A percentile compares a stretch with the other conserved stretches of the same genome.
These are phyloP conservation scores for Penicillium sp. DNA, from an alignment of 2,329 filamentous ascomycete species.

Conservation along the genomic window DNA sequence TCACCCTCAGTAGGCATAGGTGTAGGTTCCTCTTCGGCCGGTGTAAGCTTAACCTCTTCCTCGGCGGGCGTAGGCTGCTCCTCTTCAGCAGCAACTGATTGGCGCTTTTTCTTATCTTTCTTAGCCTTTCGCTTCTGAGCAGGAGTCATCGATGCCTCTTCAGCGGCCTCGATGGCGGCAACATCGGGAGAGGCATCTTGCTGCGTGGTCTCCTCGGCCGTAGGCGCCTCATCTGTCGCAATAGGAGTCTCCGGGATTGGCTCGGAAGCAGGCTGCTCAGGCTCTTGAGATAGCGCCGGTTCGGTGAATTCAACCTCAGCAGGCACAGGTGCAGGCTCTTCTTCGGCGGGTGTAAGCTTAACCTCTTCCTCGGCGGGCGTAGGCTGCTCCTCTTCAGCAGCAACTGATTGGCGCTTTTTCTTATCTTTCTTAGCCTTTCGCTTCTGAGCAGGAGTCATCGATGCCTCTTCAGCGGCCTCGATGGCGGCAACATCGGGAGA, in stretches of 20 bases:
- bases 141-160: conserved; percentile 14
- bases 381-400: neutral
- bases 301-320: neutral
- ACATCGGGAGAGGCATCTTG: neutral
- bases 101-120: conserved; percentile 25
- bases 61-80: neutral
- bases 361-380: neutral
- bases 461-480: conserved; percentile 4
- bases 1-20: neutral
- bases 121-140: conserved; percentile 20
- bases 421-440: conserved; percentile 22
- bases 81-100: conserved; percentile 7
- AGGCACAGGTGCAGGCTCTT: neutral
- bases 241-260: neutral
- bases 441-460: conserved; percentile 19
- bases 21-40: neutral
- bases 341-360: neutral
- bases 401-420: conserved; percentile 20
- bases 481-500: neutral
- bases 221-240: neutral
- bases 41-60: too few relatives aligned
- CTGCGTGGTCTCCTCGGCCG: neutral
- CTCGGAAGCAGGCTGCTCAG: too few relatives aligned
- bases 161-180: neutral
- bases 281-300: neutral